These are phyloP conservation scores for Sanghuangporus weigelae DNA, from an alignment of 1,284 basidiomycete genomes.

Conservation along the genomic window DNA sequence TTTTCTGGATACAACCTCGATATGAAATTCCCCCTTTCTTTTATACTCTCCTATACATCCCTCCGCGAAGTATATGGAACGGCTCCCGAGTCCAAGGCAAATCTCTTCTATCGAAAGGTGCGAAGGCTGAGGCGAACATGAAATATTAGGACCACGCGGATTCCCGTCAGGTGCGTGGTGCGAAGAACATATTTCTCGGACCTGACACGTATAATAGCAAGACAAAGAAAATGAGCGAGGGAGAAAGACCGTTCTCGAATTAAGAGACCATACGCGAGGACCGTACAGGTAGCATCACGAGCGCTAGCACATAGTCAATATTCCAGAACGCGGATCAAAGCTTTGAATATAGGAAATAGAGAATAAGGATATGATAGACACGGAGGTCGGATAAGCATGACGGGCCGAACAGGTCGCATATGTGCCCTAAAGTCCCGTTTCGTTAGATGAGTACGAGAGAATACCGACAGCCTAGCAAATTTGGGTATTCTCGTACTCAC, in stretches of 20 bases:
- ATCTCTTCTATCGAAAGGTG: background rate
- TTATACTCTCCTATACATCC: background rate
- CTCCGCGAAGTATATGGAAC: background rate
- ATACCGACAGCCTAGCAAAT: no score
- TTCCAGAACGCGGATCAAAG: background rate
- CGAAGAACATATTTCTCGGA: background rate
- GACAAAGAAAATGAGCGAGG: background rate
- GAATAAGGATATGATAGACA: background rate
- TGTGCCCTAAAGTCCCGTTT: no score
- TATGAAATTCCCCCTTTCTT: background rate
- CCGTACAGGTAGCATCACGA: background rate
- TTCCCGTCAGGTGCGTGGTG: background rate
- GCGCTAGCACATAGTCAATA: background rate
- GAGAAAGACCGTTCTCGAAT: background rate
- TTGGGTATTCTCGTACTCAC: no score
- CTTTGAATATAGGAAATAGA: background rate
- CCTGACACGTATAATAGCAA: constrained; percentile 1
- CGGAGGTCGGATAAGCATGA: no score
- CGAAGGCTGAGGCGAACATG: no score
- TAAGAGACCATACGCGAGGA: background rate
- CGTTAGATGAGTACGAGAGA: no score
- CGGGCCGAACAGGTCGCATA: no score
- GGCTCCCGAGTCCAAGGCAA: background rate
- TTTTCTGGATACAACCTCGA: background rate
- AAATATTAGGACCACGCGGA: background rate